A percentile compares a stretch with the other conserved stretches of the same genome.
Evolutionary conservation across 768 basidiomycete species (phyloP).

Genomic region (Phylloporus arenicola): DNA sequence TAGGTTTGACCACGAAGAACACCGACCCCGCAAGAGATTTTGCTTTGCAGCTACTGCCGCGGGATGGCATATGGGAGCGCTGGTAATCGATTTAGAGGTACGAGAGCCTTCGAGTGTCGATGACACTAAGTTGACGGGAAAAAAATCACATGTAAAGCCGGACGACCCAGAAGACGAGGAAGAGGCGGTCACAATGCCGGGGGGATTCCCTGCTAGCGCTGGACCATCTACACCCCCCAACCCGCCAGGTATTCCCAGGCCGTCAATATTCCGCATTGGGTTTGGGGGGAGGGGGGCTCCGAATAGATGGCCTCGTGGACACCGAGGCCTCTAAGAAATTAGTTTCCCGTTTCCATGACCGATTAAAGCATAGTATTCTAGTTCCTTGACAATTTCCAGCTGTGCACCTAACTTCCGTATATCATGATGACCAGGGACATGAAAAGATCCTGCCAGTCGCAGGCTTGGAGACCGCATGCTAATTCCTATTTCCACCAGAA

Average conservation of each 20-base stretch:
- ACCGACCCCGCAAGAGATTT: slow-evolving; percentile 52
- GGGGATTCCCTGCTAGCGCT: slow-evolving; percentile 26
- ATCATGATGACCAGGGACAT: slow-evolving; percentile 13
- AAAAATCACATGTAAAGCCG: slow-evolving; percentile 14
- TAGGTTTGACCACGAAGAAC: slow-evolving; percentile 58
- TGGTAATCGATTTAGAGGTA: slow-evolving; percentile 83
- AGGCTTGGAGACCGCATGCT: background rate
- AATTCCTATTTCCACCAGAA: background rate
- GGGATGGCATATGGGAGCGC: slow-evolving; percentile 90
- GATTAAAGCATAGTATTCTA: slow-evolving; percentile 8
- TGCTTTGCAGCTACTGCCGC: slow-evolving; percentile 77
- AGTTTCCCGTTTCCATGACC: background rate
- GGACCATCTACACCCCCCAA: slow-evolving; percentile 12
- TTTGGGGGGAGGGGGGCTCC: slow-evolving; percentile 54
- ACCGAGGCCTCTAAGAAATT: slow-evolving; percentile 8
- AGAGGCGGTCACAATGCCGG: slow-evolving; percentile 26
- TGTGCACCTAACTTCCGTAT: slow-evolving; percentile 1
- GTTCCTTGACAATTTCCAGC: background rate
- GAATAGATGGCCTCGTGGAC: slow-evolving; percentile 21
- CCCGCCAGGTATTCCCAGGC: slow-evolving; percentile 12
- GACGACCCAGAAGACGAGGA: slow-evolving; percentile 37
- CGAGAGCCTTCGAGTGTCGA: background rate
- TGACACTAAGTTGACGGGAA: slow-evolving; percentile 1
- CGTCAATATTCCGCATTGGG: slow-evolving; percentile 46
- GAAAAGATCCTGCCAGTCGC: slow-evolving; percentile 3